A percentile compares a stretch with the other conserved stretches of the same genome.
Conservation (phyloP, 768 basidiomycete genomes). For the Boletus rufocinnamomeus region DNA sequence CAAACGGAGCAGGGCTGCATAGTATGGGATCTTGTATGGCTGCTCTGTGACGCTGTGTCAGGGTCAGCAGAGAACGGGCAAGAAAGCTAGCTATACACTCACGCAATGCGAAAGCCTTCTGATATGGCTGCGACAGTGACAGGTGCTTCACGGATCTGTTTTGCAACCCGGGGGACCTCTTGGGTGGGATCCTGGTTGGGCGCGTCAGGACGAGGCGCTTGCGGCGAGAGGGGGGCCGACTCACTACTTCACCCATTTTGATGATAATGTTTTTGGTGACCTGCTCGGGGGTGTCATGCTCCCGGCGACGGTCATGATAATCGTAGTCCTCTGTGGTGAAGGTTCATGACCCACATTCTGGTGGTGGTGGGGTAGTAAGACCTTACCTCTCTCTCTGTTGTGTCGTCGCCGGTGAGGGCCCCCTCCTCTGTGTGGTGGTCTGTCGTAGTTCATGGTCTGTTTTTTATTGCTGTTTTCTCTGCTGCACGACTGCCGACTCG, state of each 20-base stretch:
- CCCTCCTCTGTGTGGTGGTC: slow-evolving; percentile 45
- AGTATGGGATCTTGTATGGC: slow-evolving; percentile 91
- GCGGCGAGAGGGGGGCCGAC: slow-evolving; percentile 27
- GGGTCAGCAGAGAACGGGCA: slow-evolving; percentile 8
- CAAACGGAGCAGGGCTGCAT: slow-evolving; percentile 75
- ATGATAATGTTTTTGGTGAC: slow-evolving; percentile 66
- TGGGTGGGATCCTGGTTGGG: slow-evolving; percentile 61
- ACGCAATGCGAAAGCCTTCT: slow-evolving; percentile 78
- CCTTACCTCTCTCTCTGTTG: slow-evolving; percentile 53
- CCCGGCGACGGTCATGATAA: slow-evolving; percentile 61
- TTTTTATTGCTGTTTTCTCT: slow-evolving; percentile 7
- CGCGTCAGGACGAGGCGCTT: neutral
- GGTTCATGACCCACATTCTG: slow-evolving; percentile 1
- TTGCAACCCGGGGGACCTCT: slow-evolving; percentile 67
- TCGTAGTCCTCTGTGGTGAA: slow-evolving; percentile 57
- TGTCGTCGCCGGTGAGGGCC: slow-evolving; percentile 50
- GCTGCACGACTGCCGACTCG: neutral
- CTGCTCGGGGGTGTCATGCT: slow-evolving; percentile 73
- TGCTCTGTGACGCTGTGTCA: slow-evolving; percentile 77
- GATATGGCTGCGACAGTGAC: slow-evolving; percentile 64
- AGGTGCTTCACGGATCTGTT: slow-evolving; percentile 61
- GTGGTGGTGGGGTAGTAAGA: neutral
- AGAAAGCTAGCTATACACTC: neutral
- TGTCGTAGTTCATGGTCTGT: slow-evolving; percentile 57
- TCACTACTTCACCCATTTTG: slow-evolving; percentile 80